Base-by-base conservation (phyloP, 768 basidiomycete genomes). In the Collybia sordida region DNA sequence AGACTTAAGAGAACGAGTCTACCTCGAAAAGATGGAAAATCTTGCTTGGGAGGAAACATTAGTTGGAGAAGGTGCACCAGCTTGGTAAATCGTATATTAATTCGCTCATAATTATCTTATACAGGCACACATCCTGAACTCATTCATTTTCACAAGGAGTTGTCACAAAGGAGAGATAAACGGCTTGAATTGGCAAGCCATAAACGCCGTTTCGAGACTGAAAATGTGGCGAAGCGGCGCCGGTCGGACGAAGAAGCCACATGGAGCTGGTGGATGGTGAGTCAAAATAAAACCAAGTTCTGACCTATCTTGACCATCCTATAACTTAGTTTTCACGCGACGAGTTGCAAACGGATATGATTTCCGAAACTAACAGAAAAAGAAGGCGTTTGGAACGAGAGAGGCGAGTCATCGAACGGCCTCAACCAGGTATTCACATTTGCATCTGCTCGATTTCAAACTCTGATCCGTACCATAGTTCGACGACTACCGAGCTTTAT, bases 1-100 rank as follows among this genome's bases (percentile, higher is more conserved):
- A 0, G 69, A 88, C 25, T 67, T 98, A 49, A 72, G 96, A 41
- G 94, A 98, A 64, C 76, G 83, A 43, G 75, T 98, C 14, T 98
- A 95, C 65, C 77, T 98, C 17, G 96, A 98, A 70, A 90, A 94
- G 65, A 93, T 98, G 92, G 90, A 93, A 35, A 83, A 82, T 3
- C 72, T 96, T 6, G 87, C 90, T 27, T 88, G 86, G 82, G 96
- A 98, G 66, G 93, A 98, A 61, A 71, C 80, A 12, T 72, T 94
- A 59, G 78, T 98, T 19, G 73, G 80, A 23, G 80, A 86, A 37
- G 90, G 94, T 93, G 57, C 58, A 84, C 9, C 9, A 31, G 3
- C 31, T 72, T 18, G 21, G 45, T 38, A 28, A 48, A 50, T 43
- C 39, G 35, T 37, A 31, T 45, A 24, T 15, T 49, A 12, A 50